Conservation (phyloP, 2,329 filamentous ascomycete species). For the Aspergillus sp. region DNA sequence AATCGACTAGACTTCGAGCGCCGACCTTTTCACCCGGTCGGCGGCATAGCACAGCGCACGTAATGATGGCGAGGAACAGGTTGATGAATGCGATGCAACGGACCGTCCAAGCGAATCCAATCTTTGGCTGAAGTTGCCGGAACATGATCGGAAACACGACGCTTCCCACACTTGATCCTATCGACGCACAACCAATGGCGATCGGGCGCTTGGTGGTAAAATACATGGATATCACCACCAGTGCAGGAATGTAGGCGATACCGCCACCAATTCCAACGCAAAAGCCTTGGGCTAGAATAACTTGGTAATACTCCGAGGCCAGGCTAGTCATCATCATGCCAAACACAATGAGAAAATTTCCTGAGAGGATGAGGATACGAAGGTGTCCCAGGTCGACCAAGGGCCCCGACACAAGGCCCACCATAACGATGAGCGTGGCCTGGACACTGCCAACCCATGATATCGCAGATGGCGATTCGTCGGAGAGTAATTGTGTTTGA, state of each 20-base stretch:
- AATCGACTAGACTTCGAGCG: conserved; percentile 42
- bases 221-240: conserved; percentile 30
- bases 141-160: conserved; percentile 60
- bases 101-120: conserved; percentile 63
- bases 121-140: conserved; percentile 52
- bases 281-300: conserved; percentile 47
- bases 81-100: conserved; percentile 57
- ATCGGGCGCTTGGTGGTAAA: conserved; percentile 51
- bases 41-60: conserved; percentile 38
- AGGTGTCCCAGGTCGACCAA: conserved; percentile 50
- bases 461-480: conserved; percentile 41
- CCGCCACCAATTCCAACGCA: conserved; percentile 33
- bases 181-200: conserved; percentile 57
- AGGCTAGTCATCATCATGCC: conserved; percentile 39
- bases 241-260: conserved; percentile 32
- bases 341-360: conserved; percentile 41
- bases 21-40: conserved; percentile 38
- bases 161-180: conserved; percentile 59
- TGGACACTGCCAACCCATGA: conserved; percentile 51
- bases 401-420: conserved; percentile 48
- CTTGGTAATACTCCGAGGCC: conserved; percentile 31
- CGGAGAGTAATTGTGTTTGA: conserved; percentile 35
- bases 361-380: conserved; percentile 39
- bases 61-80: conserved; percentile 39
- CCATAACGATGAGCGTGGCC: conserved; percentile 48